Percentiles rank a stretch among this genome's conserved stretches.
phyloP scores from a whole-genome alignment of 352 stramenopile species.

The Saprolegnia parasitica region DNA sequence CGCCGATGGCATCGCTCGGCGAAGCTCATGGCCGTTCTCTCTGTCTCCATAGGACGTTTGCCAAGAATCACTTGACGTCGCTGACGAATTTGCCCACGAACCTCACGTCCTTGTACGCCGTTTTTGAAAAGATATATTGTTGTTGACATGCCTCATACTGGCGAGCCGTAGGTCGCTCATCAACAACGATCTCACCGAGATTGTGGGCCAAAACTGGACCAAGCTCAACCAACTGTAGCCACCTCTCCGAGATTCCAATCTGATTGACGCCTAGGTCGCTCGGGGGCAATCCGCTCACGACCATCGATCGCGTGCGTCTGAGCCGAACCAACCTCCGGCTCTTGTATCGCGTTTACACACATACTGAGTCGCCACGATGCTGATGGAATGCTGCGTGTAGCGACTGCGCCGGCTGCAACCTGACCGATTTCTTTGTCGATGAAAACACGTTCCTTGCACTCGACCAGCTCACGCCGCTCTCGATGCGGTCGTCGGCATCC shows the following conservation, averaged over 20 bases:
- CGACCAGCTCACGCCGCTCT: slow-evolving; percentile 9
- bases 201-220: slow-evolving; percentile 18
- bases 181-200: slow-evolving; percentile 4
- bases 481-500: neutral
- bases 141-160: neutral
- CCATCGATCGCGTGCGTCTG: slow-evolving; percentile 12
- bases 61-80: slow-evolving; percentile 6
- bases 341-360: neutral
- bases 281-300: neutral
- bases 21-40: too few species aligned
- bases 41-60: neutral
- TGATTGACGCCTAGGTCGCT: neutral
- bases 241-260: neutral
- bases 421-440: slow-evolving; percentile 16
- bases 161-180: slow-evolving; percentile 32
- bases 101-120: slow-evolving; percentile 6
- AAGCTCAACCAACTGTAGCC: slow-evolving; percentile 10
- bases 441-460: neutral
- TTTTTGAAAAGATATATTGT: too few species aligned
- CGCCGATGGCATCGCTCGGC: too few species aligned
- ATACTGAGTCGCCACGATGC: neutral
- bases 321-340: neutral
- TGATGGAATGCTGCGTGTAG: neutral
- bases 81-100: neutral
- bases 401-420: neutral